phyloP scores from a whole-genome alignment of 169 alveolate genomes.

The Plasmodium gaboni region DNA sequence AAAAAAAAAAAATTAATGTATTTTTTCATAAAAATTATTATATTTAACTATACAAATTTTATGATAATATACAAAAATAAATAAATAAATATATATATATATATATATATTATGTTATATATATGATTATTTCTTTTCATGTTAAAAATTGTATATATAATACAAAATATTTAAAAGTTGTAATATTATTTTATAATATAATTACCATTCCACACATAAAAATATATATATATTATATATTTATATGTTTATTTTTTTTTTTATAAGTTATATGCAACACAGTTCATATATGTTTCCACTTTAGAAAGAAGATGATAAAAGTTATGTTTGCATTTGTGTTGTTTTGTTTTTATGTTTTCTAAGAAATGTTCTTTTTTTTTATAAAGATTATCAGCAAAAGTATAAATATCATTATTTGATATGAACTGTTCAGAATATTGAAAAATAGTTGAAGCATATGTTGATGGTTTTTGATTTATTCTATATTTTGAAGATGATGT shows the following conservation, averaged over 20 bases:
- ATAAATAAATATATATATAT: no score
- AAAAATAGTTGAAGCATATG: constrained; percentile 66
- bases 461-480: constrained; percentile 19
- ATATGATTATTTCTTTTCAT: no score
- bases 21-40: no score
- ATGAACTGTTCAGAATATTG: constrained; percentile 64
- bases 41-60: no score
- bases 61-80: no score
- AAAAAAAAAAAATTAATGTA: no score
- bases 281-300: constrained; percentile 66
- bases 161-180: no score
- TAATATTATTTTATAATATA: no score
- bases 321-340: constrained; percentile 44
- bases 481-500: constrained; percentile 18
- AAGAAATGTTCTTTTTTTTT: background rate
- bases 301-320: constrained; percentile 50
- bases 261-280: constrained; percentile 55
- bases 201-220: background rate
- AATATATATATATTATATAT: background rate
- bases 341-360: constrained; percentile 6
- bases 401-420: constrained; percentile 52
- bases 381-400: constrained; percentile 54
- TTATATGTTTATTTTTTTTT: background rate
- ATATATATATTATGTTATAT: no score
- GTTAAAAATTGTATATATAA: no score